A percentile compares a stretch with the other conserved stretches of the same genome.
Evolutionary conservation across 2,329 filamentous ascomycete species (phyloP).

Genomic region (Aureobasidium sp.): DNA sequence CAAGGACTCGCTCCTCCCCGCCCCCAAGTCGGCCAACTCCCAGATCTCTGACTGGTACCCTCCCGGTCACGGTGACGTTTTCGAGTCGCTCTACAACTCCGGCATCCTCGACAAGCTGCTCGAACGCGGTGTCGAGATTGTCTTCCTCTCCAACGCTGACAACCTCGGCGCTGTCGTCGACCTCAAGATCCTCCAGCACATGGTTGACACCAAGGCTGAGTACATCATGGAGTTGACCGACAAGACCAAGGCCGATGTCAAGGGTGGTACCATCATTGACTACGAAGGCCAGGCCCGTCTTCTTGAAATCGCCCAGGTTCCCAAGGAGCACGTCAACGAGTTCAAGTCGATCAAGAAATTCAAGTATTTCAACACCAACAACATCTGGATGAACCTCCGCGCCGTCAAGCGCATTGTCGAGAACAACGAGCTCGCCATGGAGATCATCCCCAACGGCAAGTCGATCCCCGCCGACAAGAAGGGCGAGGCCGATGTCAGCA

Average conservation of each 20-base stretch:
- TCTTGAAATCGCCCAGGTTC: slow-evolving; percentile 96
- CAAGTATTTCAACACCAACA: slow-evolving; percentile 99
- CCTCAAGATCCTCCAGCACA: slow-evolving; percentile 96
- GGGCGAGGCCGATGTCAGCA: slow-evolving; percentile 95
- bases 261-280: slow-evolving; percentile 99
- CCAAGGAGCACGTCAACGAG: slow-evolving; percentile 99
- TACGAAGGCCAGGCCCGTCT: slow-evolving; percentile 95
- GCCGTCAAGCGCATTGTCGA: slow-evolving; percentile 98
- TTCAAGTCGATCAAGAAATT: slow-evolving; percentile 99
- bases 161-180: slow-evolving; percentile 97
- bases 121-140: slow-evolving; percentile 88
- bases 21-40: slow-evolving; percentile 81
- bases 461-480: slow-evolving; percentile 98
- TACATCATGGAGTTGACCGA: slow-evolving; percentile 99
- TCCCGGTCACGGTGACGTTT: slow-evolving; percentile 97
- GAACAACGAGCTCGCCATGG: slow-evolving; percentile 97
- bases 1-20: slow-evolving; percentile 95
- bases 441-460: slow-evolving; percentile 99
- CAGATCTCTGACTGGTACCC: slow-evolving; percentile 97
- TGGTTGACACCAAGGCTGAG: slow-evolving; percentile 93
- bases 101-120: slow-evolving; percentile 95
- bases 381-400: slow-evolving; percentile 98
- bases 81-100: slow-evolving; percentile 99
- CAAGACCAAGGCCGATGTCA: slow-evolving; percentile 99
- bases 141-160: slow-evolving; percentile 98